These are phyloP conservation scores for Leccinum disarticulatum DNA, from an alignment of 768 basidiomycete genomes.

Conservation along the genomic window DNA sequence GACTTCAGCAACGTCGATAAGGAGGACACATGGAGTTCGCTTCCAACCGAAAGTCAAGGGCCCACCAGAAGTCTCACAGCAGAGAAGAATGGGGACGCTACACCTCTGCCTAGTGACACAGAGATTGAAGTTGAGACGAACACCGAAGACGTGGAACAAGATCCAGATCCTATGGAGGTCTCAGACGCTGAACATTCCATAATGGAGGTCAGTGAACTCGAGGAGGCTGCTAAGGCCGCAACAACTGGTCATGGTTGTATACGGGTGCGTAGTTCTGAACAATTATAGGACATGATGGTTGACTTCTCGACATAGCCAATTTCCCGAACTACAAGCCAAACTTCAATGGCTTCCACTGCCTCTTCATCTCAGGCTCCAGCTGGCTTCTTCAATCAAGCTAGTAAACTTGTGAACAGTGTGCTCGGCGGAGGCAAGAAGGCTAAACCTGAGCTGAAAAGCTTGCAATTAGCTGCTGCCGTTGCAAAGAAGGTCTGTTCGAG, in stretches of 20 bases:
- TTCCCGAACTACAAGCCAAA: conserved; percentile 52
- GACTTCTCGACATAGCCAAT: conserved; percentile 14
- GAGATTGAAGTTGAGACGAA: conserved; percentile 13
- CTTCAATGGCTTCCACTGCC: conserved; percentile 49
- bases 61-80: conserved; percentile 25
- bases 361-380: conserved; percentile 42
- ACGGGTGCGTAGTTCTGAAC: conserved; percentile 38
- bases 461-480: conserved; percentile 77
- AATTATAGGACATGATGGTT: conserved; percentile 7
- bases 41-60: conserved; percentile 57
- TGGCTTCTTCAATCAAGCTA: conserved; percentile 71
- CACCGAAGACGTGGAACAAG: conserved; percentile 12
- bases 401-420: conserved; percentile 64
- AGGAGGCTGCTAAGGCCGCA: conserved; percentile 40
- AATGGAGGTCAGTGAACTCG: conserved; percentile 35
- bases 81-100: conserved; percentile 7
- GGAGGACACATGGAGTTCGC: conserved; percentile 74
- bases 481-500: conserved; percentile 77
- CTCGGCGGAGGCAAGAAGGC: conserved; percentile 69
- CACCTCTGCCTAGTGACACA: conserved; percentile 5
- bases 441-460: conserved; percentile 76
- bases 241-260: conserved; percentile 40
- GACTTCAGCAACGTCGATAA: conserved; percentile 55
- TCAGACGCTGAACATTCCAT: conserved; percentile 35
- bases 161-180: conserved; percentile 30